phyloP scores from a whole-genome alignment of 331 rosid species.

The Pyrus hybrid region DNA sequence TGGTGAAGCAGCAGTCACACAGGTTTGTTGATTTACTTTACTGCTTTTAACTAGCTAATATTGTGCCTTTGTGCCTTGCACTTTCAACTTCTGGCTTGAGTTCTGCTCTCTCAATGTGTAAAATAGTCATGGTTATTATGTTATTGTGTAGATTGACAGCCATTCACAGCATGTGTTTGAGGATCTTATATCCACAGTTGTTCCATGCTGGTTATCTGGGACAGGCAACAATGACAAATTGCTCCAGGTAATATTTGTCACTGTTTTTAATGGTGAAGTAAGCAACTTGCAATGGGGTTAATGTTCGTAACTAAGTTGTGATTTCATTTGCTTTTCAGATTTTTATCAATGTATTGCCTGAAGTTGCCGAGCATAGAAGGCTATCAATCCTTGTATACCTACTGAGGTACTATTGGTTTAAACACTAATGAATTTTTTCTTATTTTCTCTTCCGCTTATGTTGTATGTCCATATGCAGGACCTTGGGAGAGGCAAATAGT shows the following conservation, averaged over 20 bases:
- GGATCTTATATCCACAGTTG: conserved; percentile 69
- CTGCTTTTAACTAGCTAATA: background rate
- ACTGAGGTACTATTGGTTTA: conserved; percentile 41
- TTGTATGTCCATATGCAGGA: conserved; percentile 41
- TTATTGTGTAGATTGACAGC: conserved; percentile 52
- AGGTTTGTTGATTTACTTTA: conserved; percentile 38
- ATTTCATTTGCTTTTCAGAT: conserved; percentile 35
- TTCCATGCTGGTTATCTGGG: conserved; percentile 89
- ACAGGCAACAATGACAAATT: conserved; percentile 52
- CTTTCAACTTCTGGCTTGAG: background rate
- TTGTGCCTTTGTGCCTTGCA: background rate
- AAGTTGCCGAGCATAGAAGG: conserved; percentile 70
- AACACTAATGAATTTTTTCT: background rate
- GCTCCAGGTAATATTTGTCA: conserved; percentile 47
- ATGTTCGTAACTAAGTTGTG: conserved; percentile 11
- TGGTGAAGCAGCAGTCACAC: conserved; percentile 72
- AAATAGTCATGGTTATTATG: background rate
- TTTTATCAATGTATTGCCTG: conserved; percentile 62
- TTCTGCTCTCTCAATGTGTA: background rate
- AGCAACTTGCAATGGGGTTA: background rate
- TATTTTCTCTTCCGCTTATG: background rate
- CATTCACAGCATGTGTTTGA: conserved; percentile 78
- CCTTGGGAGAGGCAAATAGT: conserved; percentile 69
- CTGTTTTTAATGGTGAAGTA: background rate
- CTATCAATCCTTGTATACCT: conserved; percentile 54